phyloP scores from a whole-genome alignment of 352 stramenopile genomes.

The Globisporangium middletonii region DNA sequence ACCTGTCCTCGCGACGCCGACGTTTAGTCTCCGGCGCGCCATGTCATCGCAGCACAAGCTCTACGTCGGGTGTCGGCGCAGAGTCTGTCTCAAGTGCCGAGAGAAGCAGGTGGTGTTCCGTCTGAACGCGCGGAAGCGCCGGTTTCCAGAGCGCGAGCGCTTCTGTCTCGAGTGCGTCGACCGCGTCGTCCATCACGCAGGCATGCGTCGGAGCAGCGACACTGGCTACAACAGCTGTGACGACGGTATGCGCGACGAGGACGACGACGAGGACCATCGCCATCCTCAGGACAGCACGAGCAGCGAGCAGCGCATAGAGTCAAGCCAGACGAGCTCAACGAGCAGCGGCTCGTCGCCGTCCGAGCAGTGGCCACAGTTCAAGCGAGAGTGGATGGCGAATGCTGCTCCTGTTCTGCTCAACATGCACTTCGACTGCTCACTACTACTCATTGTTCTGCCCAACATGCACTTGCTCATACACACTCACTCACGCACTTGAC shows the following conservation, averaged over 20 bases:
- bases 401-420: too few species aligned
- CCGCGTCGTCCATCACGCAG: neutral
- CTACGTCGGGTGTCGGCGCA: slow-evolving; percentile 19
- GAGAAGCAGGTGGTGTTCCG: slow-evolving; percentile 46
- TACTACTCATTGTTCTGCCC: too few species aligned
- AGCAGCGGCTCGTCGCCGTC: slow-evolving; percentile 4
- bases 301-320: neutral
- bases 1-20: too few species aligned
- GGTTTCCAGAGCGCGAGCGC: slow-evolving; percentile 26
- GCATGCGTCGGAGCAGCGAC: slow-evolving; percentile 3
- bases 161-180: slow-evolving; percentile 6
- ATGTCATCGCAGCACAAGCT: too few species aligned
- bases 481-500: too few species aligned
- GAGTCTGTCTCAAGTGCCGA: slow-evolving; percentile 44
- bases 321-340: neutral
- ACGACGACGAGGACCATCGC: slow-evolving; percentile 11
- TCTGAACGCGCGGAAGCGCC: slow-evolving; percentile 32
- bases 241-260: slow-evolving; percentile 20
- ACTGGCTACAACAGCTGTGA: neutral
- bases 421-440: too few species aligned
- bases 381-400: too few species aligned
- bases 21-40: too few species aligned
- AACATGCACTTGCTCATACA: too few species aligned
- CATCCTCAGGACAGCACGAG: neutral
- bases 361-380: neutral